phyloP scores from a whole-genome alignment of 2,329 filamentous ascomycete genomes.

The Xylaria sp. region DNA sequence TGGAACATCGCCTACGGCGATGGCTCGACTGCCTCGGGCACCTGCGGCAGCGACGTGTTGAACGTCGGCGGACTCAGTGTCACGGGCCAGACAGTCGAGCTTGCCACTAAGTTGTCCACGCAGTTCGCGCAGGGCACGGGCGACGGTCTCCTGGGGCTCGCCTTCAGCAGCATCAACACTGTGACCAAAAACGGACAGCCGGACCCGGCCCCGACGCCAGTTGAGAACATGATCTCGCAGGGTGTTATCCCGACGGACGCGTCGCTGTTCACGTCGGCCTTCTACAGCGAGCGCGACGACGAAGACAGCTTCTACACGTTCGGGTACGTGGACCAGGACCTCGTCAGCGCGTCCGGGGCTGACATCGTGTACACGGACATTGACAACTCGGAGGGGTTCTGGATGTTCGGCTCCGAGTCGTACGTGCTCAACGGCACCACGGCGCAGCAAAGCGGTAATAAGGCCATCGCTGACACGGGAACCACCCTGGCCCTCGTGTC shows the following conservation, averaged over 20 bases:
- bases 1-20: conserved; percentile 78
- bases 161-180: conserved; percentile 71
- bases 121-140: conserved; percentile 66
- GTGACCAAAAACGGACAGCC: conserved; percentile 56
- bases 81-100: conserved; percentile 70
- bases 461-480: conserved; percentile 76
- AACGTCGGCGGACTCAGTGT: conserved; percentile 69
- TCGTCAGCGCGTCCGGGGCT: conserved; percentile 62
- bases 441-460: conserved; percentile 62
- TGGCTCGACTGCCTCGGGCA: conserved; percentile 70
- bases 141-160: conserved; percentile 74
- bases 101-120: conserved; percentile 67
- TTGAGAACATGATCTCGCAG: conserved; percentile 73
- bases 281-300: conserved; percentile 66
- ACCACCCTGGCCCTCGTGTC: conserved; percentile 74
- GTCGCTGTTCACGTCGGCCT: conserved; percentile 71
- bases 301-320: conserved; percentile 72
- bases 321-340: conserved; percentile 72
- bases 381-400: conserved; percentile 73
- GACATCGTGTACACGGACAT: conserved; percentile 69
- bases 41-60: conserved; percentile 72
- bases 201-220: conserved; percentile 65
- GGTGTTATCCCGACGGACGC: conserved; percentile 57
- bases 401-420: conserved; percentile 69
- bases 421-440: conserved; percentile 64